phyloP scores from a whole-genome alignment of 2,329 filamentous ascomycete species.

The Apiospora marii region DNA sequence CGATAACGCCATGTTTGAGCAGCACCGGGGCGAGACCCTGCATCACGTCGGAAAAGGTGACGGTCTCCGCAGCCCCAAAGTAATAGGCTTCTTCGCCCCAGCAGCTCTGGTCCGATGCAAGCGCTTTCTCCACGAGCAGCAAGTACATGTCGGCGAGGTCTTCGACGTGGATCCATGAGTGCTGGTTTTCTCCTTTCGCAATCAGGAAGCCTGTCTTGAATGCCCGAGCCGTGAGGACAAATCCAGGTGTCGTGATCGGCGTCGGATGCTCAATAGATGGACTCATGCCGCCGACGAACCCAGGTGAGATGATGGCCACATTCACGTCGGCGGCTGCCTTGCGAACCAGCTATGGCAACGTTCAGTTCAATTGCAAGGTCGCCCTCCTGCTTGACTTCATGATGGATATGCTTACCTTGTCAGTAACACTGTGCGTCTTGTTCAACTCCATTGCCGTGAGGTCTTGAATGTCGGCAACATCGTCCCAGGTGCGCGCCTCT shows the following conservation, averaged over 20 bases:
- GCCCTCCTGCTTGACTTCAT: not conserved
- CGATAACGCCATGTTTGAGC: slow-evolving; percentile 29
- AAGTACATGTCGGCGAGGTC: slow-evolving; percentile 33
- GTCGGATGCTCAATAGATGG: slow-evolving; percentile 32
- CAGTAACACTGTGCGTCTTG: slow-evolving; percentile 32
- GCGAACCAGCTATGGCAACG: not conserved
- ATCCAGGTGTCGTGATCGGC: slow-evolving; percentile 31
- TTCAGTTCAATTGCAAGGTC: not conserved
- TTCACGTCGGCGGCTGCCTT: slow-evolving; percentile 26
- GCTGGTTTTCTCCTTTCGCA: slow-evolving; percentile 30
- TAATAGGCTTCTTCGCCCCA: slow-evolving; percentile 32
- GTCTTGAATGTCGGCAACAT: slow-evolving; percentile 30
- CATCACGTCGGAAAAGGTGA: slow-evolving; percentile 29
- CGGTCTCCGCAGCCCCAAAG: slow-evolving; percentile 28
- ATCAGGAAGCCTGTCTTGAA: slow-evolving; percentile 33
- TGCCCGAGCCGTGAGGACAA: slow-evolving; percentile 31
- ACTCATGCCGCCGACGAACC: slow-evolving; percentile 34
- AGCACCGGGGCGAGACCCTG: slow-evolving; percentile 28
- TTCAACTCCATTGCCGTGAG: slow-evolving; percentile 23
- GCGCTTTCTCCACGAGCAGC: slow-evolving; percentile 31
- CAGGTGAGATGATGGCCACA: slow-evolving; percentile 34
- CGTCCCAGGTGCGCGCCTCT: slow-evolving; percentile 32
- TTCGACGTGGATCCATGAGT: slow-evolving; percentile 30
- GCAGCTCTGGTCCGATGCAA: slow-evolving; percentile 7
- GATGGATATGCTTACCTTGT: slow-evolving; percentile 22